phyloP scores from a whole-genome alignment of 1,284 basidiomycete genomes.

The Agaricales sp. region DNA sequence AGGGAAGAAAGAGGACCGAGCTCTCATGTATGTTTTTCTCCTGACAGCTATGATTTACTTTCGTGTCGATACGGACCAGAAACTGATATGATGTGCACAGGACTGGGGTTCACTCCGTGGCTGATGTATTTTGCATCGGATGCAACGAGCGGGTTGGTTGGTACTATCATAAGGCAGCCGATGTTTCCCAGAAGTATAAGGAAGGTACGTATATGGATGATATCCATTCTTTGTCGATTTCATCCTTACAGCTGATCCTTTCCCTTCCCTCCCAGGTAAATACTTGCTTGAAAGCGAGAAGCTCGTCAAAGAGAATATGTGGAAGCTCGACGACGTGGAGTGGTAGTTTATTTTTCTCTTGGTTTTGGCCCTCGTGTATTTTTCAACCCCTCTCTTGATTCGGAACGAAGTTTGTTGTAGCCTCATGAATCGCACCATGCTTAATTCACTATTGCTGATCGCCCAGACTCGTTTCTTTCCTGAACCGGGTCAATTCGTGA shows the following conservation, averaged over 20 bases:
- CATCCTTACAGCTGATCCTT: conserved; percentile 1
- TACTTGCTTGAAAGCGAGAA: conserved; percentile 78
- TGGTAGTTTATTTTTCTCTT: neutral
- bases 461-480: too few species aligned
- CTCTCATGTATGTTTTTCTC: conserved; percentile 45
- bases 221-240: neutral
- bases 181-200: conserved; percentile 78
- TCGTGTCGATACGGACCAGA: neutral
- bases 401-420: too few species aligned
- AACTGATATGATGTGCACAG: conserved; percentile 23
- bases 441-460: too few species aligned
- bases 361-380: too few species aligned
- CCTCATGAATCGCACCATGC: too few species aligned
- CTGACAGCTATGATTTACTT: conserved; percentile 1
- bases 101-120: conserved; percentile 77
- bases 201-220: conserved; percentile 47
- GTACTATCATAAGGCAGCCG: conserved; percentile 77
- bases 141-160: conserved; percentile 76
- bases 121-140: conserved; percentile 69
- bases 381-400: too few species aligned
- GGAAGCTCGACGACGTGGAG: conserved; percentile 41
- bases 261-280: conserved; percentile 41
- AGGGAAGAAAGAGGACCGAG: conserved; percentile 68
- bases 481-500: too few species aligned
- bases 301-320: conserved; percentile 72